A percentile compares a stretch with the other conserved stretches of the same genome.
These are phyloP conservation scores for Leptomonas pyrrhocoris DNA, from an alignment of 208 protist species.

Conservation along the genomic window DNA sequence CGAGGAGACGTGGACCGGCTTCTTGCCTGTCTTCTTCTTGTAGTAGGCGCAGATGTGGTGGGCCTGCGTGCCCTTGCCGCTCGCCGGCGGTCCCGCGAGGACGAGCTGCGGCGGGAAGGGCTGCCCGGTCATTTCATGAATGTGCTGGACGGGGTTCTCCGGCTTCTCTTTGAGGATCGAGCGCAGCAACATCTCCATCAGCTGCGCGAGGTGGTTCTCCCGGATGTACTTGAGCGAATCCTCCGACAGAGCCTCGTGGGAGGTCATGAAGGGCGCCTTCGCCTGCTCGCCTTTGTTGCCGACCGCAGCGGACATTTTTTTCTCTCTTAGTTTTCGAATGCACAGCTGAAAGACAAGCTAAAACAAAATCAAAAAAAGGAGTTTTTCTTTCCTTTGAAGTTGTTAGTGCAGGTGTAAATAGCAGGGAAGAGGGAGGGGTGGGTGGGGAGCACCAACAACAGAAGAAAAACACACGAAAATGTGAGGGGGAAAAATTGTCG, in stretches of 20 bases:
- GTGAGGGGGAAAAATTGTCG: too few relatives aligned
- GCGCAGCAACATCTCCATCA: slow-evolving; percentile 87
- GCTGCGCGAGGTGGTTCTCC: slow-evolving; percentile 73
- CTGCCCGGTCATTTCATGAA: slow-evolving; percentile 54
- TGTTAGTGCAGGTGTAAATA: too few relatives aligned
- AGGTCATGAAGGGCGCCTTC: slow-evolving; percentile 23
- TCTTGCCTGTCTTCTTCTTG: slow-evolving; percentile 34
- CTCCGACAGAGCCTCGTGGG: slow-evolving; percentile 51
- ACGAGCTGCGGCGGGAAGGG: slow-evolving; percentile 74
- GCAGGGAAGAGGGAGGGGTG: too few relatives aligned
- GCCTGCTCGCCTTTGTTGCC: slow-evolving; percentile 18
- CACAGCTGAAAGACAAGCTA: too few relatives aligned
- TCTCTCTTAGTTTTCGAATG: too few relatives aligned
- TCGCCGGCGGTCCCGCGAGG: slow-evolving; percentile 80
- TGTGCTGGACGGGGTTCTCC: slow-evolving; percentile 57
- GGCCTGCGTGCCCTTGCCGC: slow-evolving; percentile 85
- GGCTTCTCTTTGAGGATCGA: slow-evolving; percentile 72
- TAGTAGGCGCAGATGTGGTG: slow-evolving; percentile 58
- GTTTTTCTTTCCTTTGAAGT: too few relatives aligned
- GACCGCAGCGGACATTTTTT: not conserved
- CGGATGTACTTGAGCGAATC: slow-evolving; percentile 74
- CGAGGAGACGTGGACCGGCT: slow-evolving; percentile 83
- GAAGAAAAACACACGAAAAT: too few relatives aligned
- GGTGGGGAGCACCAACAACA: too few relatives aligned
- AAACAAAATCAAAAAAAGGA: too few relatives aligned